A percentile compares a stretch with the other conserved stretches of the same genome.
Evolutionary conservation across 2,329 filamentous ascomycete genomes (phyloP).

Genomic region (Exophiala sideris): DNA sequence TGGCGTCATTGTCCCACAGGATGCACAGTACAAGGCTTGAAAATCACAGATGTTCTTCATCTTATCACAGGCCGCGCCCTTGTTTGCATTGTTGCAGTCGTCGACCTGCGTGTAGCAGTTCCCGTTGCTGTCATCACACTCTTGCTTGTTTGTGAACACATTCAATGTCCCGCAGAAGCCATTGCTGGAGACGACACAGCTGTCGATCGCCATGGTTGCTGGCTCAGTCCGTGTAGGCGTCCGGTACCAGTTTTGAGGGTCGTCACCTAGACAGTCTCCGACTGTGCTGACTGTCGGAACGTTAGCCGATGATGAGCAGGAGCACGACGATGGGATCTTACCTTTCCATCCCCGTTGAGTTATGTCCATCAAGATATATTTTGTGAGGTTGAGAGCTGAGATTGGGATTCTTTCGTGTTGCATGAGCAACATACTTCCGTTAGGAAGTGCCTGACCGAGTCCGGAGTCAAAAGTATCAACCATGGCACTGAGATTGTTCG

Average conservation of each 20-base stretch:
- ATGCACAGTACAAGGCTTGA: conserved; percentile 9
- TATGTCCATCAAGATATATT: conserved; percentile 12
- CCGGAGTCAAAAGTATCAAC: conserved; percentile 11
- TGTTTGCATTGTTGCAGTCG: not conserved
- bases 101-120: conserved; percentile 6
- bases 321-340: not conserved
- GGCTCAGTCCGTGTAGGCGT: conserved; percentile 14
- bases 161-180: conserved; percentile 8
- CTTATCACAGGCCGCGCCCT: not conserved
- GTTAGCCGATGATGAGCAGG: conserved; percentile 26
- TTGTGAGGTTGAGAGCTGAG: conserved; percentile 21
- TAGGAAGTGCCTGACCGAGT: not conserved
- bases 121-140: conserved; percentile 12
- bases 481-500: conserved; percentile 18
- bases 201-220: conserved; percentile 4
- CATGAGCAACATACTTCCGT: conserved; percentile 19
- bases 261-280: conserved; percentile 42
- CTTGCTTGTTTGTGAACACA: conserved; percentile 5
- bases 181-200: conserved; percentile 10
- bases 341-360: conserved; percentile 16
- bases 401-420: conserved; percentile 20
- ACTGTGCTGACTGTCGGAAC: conserved; percentile 42
- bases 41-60: conserved; percentile 12
- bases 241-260: conserved; percentile 41
- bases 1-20: not conserved